Percentiles rank a stretch among this genome's conserved stretches.
Evolutionary conservation across 2,329 filamentous ascomycete species (phyloP).

Genomic region (Cladosporium cucumerinum): DNA sequence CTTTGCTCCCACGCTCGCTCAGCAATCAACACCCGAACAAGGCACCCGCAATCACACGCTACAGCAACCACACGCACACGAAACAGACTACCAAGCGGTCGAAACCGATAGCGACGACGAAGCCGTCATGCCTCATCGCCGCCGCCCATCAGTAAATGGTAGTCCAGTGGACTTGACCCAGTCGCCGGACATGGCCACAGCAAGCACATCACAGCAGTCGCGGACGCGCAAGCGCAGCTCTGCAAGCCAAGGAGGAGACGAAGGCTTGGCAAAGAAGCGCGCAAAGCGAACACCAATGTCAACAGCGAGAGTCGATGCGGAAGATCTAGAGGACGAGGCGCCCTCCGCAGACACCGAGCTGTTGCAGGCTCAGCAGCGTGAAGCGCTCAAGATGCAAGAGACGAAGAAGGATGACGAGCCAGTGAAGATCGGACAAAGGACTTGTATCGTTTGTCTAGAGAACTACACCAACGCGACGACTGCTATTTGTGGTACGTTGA

Average conservation of each 20-base stretch:
- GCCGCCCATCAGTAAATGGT: not conserved
- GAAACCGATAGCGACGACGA: slow-evolving; percentile 3
- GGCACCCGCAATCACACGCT: not conserved
- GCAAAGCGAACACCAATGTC: not conserved
- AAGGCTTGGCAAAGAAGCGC: slow-evolving; percentile 1
- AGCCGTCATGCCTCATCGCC: not conserved
- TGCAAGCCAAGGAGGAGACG: not conserved
- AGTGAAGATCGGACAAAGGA: slow-evolving; percentile 44
- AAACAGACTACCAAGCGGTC: not conserved
- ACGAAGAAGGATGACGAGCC: slow-evolving; percentile 19
- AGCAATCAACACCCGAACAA: not conserved
- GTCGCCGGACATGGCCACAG: slow-evolving; percentile 5
- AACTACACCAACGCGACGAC: slow-evolving; percentile 57
- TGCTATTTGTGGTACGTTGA: slow-evolving; percentile 55
- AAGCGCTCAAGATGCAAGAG: slow-evolving; percentile 27
- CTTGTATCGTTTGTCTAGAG: slow-evolving; percentile 65
- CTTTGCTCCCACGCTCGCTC: not conserved
- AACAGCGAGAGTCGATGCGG: slow-evolving; percentile 6
- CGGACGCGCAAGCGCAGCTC: slow-evolving; percentile 9
- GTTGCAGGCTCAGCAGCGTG: slow-evolving; percentile 29
- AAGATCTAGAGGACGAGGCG: slow-evolving; percentile 21
- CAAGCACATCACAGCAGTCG: slow-evolving; percentile 1
- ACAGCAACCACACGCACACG: not conserved
- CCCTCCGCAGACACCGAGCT: slow-evolving; percentile 35
- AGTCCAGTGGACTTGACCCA: slow-evolving; percentile 6